These are phyloP conservation scores for Echites panduratus DNA, from an alignment of 257 asterid species.

Conservation along the genomic window DNA sequence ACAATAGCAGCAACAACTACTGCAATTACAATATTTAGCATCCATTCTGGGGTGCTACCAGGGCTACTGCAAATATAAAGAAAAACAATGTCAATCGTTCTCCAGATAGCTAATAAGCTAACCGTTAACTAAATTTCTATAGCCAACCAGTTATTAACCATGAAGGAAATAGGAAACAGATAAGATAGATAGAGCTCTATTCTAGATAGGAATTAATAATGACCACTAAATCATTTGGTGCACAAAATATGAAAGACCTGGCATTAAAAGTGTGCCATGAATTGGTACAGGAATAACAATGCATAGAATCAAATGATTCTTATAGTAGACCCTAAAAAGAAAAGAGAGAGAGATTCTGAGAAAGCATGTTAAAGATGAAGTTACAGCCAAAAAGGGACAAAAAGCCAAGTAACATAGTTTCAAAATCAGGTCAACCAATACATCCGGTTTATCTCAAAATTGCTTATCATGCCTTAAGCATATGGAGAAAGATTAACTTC, in stretches of 20 bases:
- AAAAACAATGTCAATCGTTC: constrained; percentile 10
- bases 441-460: neutral
- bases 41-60: constrained; percentile 79
- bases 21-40: constrained; percentile 51
- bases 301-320: neutral
- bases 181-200: neutral
- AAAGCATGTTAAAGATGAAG: neutral
- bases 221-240: neutral
- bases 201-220: neutral
- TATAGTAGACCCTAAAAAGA: neutral
- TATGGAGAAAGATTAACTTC: neutral
- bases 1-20: constrained; percentile 55
- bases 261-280: neutral
- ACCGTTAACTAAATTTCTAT: neutral
- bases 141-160: neutral
- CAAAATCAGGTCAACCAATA: neutral
- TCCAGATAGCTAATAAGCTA: neutral
- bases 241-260: neutral
- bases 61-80: constrained; percentile 61
- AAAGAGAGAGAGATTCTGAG: neutral
- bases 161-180: neutral
- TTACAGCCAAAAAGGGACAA: neutral
- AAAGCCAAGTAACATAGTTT: neutral
- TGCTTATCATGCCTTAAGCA: neutral
- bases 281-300: neutral